Conservation (phyloP, 495 filamentous ascomycete species). For the Penicillium subrubescens region DNA sequence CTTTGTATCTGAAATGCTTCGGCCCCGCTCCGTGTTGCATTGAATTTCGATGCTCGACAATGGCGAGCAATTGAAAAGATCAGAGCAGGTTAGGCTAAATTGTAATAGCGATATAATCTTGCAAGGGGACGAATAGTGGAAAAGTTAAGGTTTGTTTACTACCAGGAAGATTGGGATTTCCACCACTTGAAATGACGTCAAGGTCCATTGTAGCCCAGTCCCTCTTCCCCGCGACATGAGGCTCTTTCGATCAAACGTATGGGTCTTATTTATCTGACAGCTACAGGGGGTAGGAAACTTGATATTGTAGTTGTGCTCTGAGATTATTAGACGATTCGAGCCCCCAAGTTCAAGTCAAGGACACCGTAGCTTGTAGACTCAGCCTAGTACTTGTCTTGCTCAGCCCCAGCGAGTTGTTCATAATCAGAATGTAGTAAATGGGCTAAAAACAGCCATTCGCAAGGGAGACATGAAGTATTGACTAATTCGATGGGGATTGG, state of each 20-base stretch:
- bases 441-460: neutral
- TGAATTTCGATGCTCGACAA: neutral
- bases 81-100: neutral
- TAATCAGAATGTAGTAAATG: too few species aligned
- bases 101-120: neutral
- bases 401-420: too few species aligned
- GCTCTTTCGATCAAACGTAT: neutral
- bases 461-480: neutral
- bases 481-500: neutral
- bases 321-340: neutral
- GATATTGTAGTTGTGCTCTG: too few species aligned
- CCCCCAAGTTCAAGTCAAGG: neutral
- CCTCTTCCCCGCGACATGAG: neutral
- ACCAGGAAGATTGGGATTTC: neutral
- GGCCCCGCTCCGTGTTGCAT: neutral
- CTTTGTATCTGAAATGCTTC: neutral
- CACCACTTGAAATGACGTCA: neutral
- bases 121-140: neutral
- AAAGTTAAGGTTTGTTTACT: neutral
- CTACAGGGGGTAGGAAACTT: too few species aligned
- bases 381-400: neutral
- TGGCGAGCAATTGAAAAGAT: neutral
- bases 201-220: neutral
- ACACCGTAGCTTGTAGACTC: neutral
- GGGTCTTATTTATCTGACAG: too few species aligned